Conservation (phyloP, 2,329 filamentous ascomycete genomes). For the Cercospora berteroae region DNA sequence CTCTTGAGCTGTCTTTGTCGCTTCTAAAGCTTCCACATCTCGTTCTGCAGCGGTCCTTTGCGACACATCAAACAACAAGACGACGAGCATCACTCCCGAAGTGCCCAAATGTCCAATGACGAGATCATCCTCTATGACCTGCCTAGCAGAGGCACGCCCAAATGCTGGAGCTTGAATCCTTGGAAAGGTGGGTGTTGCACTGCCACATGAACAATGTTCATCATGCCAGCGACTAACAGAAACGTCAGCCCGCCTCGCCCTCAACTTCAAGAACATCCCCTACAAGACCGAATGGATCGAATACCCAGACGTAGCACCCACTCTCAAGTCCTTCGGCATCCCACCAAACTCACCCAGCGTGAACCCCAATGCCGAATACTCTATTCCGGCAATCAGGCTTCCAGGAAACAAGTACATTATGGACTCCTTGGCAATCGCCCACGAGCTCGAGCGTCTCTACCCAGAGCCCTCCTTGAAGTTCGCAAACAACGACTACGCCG, state of each 20-base stretch:
- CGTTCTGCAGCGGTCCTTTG: neutral
- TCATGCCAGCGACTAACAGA: conserved; percentile 14
- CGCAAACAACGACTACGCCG: conserved; percentile 44
- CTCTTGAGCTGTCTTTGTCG: neutral
- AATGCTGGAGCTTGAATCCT: conserved; percentile 65
- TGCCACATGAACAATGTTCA: neutral
- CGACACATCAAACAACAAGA: neutral
- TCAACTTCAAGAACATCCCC: conserved; percentile 67
- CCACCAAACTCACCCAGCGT: conserved; percentile 45
- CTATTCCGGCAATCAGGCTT: conserved; percentile 54
- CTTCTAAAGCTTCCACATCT: neutral
- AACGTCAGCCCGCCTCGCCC: conserved; percentile 56
- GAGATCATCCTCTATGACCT: conserved; percentile 62
- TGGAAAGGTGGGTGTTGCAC: conserved; percentile 61
- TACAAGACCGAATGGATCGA: conserved; percentile 70
- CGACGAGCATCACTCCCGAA: conserved; percentile 2
- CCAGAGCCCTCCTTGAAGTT: conserved; percentile 60
- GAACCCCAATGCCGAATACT: conserved; percentile 47
- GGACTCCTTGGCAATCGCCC: conserved; percentile 63
- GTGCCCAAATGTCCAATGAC: conserved; percentile 23
- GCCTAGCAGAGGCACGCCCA: conserved; percentile 52
- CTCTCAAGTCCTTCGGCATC: conserved; percentile 52
- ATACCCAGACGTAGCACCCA: conserved; percentile 62
- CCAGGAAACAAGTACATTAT: conserved; percentile 60
- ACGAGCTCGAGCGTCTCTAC: conserved; percentile 57